A percentile compares a stretch with the other conserved stretches of the same genome.
These are phyloP conservation scores for Aplosporella prunicola DNA, from an alignment of 2,329 filamentous ascomycete genomes.

Conservation along the genomic window DNA sequence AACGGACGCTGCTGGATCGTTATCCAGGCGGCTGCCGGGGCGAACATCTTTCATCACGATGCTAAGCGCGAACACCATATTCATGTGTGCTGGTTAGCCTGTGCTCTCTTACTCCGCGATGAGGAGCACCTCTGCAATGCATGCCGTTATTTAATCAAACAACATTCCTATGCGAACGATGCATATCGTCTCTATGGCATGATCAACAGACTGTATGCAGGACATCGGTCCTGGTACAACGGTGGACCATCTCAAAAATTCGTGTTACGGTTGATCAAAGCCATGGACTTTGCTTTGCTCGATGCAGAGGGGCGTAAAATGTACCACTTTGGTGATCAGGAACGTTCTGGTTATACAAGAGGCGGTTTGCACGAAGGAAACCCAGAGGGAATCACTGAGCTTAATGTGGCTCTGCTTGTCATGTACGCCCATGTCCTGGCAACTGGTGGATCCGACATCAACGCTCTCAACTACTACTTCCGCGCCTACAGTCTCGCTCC, in stretches of 20 bases:
- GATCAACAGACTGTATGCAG: conserved; percentile 65
- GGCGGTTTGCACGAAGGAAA: conserved; percentile 29
- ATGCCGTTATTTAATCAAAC: conserved; percentile 75
- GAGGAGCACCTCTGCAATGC: conserved; percentile 64
- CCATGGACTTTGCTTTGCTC: conserved; percentile 64
- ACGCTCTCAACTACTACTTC: conserved; percentile 81
- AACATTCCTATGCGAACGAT: conserved; percentile 70
- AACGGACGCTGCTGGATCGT: conserved; percentile 67
- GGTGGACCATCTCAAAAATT: conserved; percentile 81
- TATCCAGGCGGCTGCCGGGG: conserved; percentile 67
- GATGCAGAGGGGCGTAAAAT: conserved; percentile 40
- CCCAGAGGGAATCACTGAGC: conserved; percentile 30
- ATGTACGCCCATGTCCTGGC: conserved; percentile 87
- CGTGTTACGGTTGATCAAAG: conserved; percentile 82
- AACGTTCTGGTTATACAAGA: conserved; percentile 30
- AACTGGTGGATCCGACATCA: conserved; percentile 71
- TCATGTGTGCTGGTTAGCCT: conserved; percentile 74
- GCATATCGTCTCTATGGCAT: conserved; percentile 75
- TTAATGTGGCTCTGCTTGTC: conserved; percentile 75
- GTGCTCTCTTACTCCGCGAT: conserved; percentile 72
- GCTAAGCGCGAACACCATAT: conserved; percentile 60
- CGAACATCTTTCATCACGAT: conserved; percentile 71
- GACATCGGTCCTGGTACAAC: conserved; percentile 60
- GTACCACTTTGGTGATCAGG: conserved; percentile 30
- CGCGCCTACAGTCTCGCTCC: conserved; percentile 57